Conservation (phyloP, 176 grass and related monocot species). For the Oryza meyeriana region DNA sequence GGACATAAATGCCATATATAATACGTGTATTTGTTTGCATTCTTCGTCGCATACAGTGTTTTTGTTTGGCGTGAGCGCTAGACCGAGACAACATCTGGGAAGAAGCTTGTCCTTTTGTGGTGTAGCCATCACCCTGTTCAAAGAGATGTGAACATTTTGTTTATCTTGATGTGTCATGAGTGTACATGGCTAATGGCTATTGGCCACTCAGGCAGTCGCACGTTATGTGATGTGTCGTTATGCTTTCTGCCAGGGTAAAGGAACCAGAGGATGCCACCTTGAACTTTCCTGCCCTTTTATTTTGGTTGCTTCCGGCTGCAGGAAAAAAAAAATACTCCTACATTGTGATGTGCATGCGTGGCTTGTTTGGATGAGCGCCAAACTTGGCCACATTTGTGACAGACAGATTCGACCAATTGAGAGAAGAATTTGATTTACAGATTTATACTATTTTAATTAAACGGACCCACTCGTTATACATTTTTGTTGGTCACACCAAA, state of each 20-base stretch:
- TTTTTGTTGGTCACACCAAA: too few relatives aligned
- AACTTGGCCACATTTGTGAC: too few relatives aligned
- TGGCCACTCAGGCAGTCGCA: not conserved
- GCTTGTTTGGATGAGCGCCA: too few relatives aligned
- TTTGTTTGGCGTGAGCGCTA: not conserved
- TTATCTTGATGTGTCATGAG: not conserved
- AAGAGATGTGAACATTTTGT: not conserved
- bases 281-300: not conserved
- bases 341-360: not conserved
- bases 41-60: not conserved
- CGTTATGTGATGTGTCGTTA: not conserved
- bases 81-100: not conserved
- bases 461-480: too few relatives aligned
- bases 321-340: not conserved
- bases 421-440: too few relatives aligned
- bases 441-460: too few relatives aligned
- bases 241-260: not conserved
- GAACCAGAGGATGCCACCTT: not conserved
- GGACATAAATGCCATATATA: not conserved
- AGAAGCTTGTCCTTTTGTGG: not conserved
- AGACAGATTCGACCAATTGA: too few relatives aligned
- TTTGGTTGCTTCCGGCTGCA: not conserved
- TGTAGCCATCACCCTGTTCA: not conserved
- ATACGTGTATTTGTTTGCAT: not conserved
- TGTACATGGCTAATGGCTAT: not conserved